Conservation (phyloP, 257 asterid species). For the Forsythia viridissima region DNA sequence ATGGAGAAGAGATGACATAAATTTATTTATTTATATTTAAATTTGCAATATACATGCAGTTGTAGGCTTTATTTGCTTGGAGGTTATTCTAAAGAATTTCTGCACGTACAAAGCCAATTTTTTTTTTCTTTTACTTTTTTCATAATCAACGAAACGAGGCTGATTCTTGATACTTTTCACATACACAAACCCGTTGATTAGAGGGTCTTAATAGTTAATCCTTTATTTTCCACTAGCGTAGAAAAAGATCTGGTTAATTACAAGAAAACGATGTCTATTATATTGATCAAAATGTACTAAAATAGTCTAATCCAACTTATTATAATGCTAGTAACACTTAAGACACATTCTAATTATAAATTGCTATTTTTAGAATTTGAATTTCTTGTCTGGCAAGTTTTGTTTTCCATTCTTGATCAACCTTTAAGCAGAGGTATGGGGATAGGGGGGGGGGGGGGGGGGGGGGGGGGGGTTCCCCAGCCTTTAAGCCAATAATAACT, state of each 20-base stretch:
- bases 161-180: background rate
- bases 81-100: too few species aligned
- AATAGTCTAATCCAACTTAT: background rate
- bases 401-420: background rate
- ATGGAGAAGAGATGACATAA: background rate
- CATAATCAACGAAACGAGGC: background rate
- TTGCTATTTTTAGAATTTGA: background rate
- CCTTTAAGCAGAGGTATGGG: background rate
- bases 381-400: conserved; percentile 20
- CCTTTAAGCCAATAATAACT: conserved; percentile 20
- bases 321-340: background rate
- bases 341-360: background rate
- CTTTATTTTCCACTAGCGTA: background rate
- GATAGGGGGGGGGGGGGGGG: too few species aligned
- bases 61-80: too few species aligned
- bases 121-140: too few species aligned
- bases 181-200: background rate
- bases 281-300: background rate
- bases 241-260: background rate
- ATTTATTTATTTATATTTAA: too few species aligned
- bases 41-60: too few species aligned
- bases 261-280: background rate
- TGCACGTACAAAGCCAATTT: too few species aligned
- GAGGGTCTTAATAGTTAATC: background rate
- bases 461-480: background rate